Conservation (phyloP, 1,284 basidiomycete species). For the Fomitiporia mediterranea region DNA sequence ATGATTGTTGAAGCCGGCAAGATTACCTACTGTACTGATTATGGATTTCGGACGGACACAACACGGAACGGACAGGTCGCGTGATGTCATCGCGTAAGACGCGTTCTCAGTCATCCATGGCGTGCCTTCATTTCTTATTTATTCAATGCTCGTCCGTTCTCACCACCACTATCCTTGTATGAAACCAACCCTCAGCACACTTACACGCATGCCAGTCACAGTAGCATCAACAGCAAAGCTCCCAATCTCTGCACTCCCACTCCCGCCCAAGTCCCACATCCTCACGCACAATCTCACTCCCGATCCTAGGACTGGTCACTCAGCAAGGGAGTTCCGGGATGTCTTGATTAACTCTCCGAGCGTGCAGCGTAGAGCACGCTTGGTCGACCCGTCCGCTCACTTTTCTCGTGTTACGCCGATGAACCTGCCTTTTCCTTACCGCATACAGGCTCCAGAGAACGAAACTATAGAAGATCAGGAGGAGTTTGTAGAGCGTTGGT, state of each 20-base stretch:
- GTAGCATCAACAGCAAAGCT: no score
- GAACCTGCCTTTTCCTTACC: slow-evolving; percentile 82
- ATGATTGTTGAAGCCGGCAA: no score
- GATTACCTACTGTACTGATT: neutral
- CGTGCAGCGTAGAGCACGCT: slow-evolving; percentile 67
- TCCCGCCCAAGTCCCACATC: slow-evolving; percentile 53
- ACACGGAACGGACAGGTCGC: neutral
- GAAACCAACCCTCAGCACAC: neutral
- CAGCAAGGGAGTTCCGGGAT: slow-evolving; percentile 46
- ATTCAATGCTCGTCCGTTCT: neutral
- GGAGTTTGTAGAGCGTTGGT: slow-evolving; percentile 67
- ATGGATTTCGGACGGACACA: no score
- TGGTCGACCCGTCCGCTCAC: slow-evolving; percentile 56
- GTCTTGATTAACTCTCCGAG: slow-evolving; percentile 55
- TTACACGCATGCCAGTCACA: slow-evolving; percentile 6
- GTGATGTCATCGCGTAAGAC: neutral
- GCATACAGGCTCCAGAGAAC: slow-evolving; percentile 54
- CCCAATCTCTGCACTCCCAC: slow-evolving; percentile 61
- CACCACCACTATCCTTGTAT: slow-evolving; percentile 2
- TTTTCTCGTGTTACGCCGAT: slow-evolving; percentile 84
- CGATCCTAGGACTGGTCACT: slow-evolving; percentile 51
- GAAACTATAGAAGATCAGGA: slow-evolving; percentile 49
- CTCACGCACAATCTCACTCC: slow-evolving; percentile 69
- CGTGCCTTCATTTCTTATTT: neutral
- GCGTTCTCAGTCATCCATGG: neutral